phyloP scores from a whole-genome alignment of 176 grass and related monocot genomes.

The Stipa capillata region DNA sequence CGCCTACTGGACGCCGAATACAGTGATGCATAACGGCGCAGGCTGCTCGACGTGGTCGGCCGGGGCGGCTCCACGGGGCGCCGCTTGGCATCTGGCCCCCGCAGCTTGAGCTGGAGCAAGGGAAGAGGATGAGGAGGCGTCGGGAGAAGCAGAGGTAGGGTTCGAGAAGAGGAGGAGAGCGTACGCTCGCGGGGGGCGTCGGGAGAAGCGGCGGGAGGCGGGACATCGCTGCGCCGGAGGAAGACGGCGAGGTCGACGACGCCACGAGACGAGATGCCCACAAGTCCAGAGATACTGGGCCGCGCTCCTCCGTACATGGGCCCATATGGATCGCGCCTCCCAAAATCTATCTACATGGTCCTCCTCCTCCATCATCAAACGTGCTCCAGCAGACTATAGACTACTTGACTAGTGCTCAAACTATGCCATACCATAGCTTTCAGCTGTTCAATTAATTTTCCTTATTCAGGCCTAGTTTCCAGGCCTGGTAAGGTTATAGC shows the following conservation, averaged over 20 bases:
- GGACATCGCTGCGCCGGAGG: neutral
- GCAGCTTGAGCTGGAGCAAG: neutral
- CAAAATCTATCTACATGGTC: too few species aligned
- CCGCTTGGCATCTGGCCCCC: neutral
- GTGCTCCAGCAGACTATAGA: too few species aligned
- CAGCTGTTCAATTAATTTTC: neutral
- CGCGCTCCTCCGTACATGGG: too few species aligned
- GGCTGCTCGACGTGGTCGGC: neutral
- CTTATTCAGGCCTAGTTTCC: neutral
- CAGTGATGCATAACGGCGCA: too few species aligned
- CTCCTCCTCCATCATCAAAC: too few species aligned
- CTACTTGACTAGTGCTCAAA: slow-evolving; percentile 4
- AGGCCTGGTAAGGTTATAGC: slow-evolving; percentile 7
- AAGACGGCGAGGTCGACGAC: neutral
- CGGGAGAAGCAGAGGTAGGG: neutral
- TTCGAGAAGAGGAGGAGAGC: neutral
- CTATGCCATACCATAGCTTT: neutral
- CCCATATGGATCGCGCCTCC: too few species aligned
- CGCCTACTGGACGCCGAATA: neutral
- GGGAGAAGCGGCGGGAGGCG: neutral
- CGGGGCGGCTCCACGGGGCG: neutral
- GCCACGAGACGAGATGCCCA: neutral
- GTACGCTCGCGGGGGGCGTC: neutral
- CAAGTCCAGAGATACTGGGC: too few species aligned
- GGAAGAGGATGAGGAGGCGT: neutral